Percentiles rank a stretch among this genome's conserved stretches.
phyloP scores from a whole-genome alignment of 1,284 basidiomycete species.

The Leccinum solheimii region DNA sequence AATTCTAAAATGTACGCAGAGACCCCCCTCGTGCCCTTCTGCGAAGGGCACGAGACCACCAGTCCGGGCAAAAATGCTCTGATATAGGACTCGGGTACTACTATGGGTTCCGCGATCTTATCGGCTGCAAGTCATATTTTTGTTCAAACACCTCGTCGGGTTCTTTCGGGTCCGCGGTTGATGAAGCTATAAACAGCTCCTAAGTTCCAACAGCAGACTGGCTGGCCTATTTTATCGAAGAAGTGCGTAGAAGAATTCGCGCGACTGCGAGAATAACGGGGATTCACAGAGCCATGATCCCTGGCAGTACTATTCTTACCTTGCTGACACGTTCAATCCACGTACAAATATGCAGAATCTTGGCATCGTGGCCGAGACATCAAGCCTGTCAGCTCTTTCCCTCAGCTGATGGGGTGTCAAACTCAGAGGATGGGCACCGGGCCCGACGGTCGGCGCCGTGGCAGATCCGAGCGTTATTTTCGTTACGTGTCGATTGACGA shows the following conservation, averaged over 20 bases:
- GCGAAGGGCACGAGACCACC: neutral
- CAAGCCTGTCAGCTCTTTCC: neutral
- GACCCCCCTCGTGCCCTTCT: neutral
- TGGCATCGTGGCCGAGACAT: neutral
- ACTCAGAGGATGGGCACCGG: neutral
- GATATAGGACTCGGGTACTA: neutral
- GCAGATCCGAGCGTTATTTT: slow-evolving; percentile 1
- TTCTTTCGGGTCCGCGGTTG: neutral
- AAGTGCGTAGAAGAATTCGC: neutral
- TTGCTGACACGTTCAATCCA: slow-evolving; percentile 3
- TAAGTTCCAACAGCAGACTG: neutral
- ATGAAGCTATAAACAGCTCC: neutral
- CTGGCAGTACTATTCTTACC: slow-evolving; percentile 14
- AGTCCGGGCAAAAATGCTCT: neutral
- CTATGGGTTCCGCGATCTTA: neutral
- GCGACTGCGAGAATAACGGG: slow-evolving; percentile 4
- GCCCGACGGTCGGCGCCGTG: slow-evolving; percentile 10
- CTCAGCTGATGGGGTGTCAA: neutral
- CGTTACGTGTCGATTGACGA: slow-evolving; percentile 10
- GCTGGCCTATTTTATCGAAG: neutral
- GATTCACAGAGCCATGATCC: neutral
- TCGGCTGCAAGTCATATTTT: neutral
- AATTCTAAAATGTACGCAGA: neutral
- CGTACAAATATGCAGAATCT: neutral
- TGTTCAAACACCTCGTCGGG: neutral